Evolutionary conservation across 495 filamentous ascomycete species (phyloP).

Genomic region (Aspergillus funiculosus): DNA sequence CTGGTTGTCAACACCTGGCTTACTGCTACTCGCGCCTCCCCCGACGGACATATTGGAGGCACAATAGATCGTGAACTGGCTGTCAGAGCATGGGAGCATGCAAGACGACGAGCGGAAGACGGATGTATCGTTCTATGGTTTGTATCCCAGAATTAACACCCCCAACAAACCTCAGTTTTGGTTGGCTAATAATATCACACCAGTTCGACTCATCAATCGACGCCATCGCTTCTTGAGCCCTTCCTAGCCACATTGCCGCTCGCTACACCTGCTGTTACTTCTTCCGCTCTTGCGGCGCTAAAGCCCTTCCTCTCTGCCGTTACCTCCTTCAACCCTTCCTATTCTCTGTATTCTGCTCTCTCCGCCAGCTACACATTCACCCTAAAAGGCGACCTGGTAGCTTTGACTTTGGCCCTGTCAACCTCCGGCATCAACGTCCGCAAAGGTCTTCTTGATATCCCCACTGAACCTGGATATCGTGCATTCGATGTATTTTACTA

Average conservation of each 20-base stretch:
- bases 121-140: slow-evolving; percentile 88
- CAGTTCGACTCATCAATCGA: slow-evolving; percentile 85
- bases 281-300: slow-evolving; percentile 69
- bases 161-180: too few relatives aligned
- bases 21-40: slow-evolving; percentile 60
- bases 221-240: slow-evolving; percentile 75
- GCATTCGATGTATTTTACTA: slow-evolving; percentile 99
- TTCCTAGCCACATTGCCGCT: slow-evolving; percentile 78
- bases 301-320: slow-evolving; percentile 82
- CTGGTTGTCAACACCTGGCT: slow-evolving; percentile 94
- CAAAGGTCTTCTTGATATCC: slow-evolving; percentile 75
- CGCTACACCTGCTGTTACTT: slow-evolving; percentile 63
- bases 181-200: slow-evolving; percentile 1
- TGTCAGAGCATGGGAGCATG: slow-evolving; percentile 91
- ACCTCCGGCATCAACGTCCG: slow-evolving; percentile 82
- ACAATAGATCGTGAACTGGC: slow-evolving; percentile 76
- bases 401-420: slow-evolving; percentile 70
- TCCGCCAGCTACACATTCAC: slow-evolving; percentile 75
- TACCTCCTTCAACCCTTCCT: slow-evolving; percentile 82
- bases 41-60: slow-evolving; percentile 63
- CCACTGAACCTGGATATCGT: slow-evolving; percentile 71
- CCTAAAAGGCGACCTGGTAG: slow-evolving; percentile 70
- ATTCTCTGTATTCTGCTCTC: slow-evolving; percentile 74
- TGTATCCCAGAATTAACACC: slow-evolving; percentile 15
- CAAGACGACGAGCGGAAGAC: slow-evolving; percentile 88